Evolutionary conservation across 1,284 basidiomycete species (phyloP).

Genomic region (Sporisorium reilianum): DNA sequence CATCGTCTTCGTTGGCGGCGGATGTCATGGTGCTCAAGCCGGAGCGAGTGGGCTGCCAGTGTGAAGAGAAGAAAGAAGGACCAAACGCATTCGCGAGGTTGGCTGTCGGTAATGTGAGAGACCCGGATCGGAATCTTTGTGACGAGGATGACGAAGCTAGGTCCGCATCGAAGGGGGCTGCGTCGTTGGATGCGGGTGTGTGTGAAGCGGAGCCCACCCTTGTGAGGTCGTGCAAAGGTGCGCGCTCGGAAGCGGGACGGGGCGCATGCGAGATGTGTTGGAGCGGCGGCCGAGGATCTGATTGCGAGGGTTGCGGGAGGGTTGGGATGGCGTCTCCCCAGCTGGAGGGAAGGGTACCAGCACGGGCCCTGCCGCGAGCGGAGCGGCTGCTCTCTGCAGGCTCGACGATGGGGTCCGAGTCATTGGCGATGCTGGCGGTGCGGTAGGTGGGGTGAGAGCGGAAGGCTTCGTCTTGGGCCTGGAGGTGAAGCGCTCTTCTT

Average conservation of each 20-base stretch:
- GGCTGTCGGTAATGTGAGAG: slow-evolving; percentile 40
- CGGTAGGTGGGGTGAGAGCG: slow-evolving; percentile 27
- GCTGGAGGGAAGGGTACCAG: slow-evolving; percentile 60
- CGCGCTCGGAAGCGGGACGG: background rate
- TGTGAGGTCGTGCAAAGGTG: slow-evolving; percentile 4
- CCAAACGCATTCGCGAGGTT: slow-evolving; percentile 54
- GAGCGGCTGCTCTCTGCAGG: slow-evolving; percentile 17
- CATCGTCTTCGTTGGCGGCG: slow-evolving; percentile 22
- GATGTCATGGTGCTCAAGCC: slow-evolving; percentile 49
- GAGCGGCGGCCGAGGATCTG: slow-evolving; percentile 9
- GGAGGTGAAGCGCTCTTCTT: slow-evolving; percentile 51
- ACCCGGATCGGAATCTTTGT: slow-evolving; percentile 49
- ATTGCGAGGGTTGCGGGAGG: slow-evolving; percentile 9
- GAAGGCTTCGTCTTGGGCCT: slow-evolving; percentile 48
- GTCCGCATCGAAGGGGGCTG: background rate
- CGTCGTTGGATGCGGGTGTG: background rate
- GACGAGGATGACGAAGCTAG: slow-evolving; percentile 17
- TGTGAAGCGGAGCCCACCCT: slow-evolving; percentile 7
- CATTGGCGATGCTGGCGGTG: slow-evolving; percentile 44
- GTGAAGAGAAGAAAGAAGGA: slow-evolving; percentile 57
- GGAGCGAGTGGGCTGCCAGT: slow-evolving; percentile 49
- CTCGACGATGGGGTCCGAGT: slow-evolving; percentile 46
- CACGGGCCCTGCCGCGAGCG: slow-evolving; percentile 49
- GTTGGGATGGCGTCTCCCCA: slow-evolving; percentile 38
- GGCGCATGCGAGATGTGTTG: background rate